Base-by-base conservation (phyloP, 2,329 filamentous ascomycete species). In the Colletotrichum chlorophyti region DNA sequence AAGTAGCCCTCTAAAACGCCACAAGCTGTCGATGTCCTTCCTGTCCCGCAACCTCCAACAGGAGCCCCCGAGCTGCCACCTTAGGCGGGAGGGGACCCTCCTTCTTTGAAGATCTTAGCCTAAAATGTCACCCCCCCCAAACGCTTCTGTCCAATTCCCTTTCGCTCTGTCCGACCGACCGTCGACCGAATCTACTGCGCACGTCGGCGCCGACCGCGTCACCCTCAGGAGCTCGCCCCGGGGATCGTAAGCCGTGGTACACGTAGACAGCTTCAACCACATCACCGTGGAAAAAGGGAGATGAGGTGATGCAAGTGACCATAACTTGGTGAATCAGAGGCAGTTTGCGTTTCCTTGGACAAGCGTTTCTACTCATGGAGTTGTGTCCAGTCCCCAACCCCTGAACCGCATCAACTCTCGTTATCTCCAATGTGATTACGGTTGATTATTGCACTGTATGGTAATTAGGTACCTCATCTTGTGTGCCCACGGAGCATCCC, bases 401-500 rank as follows among this genome's bases (percentile, higher is more conserved):
- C 41, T 47, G 24, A 42, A 27, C 31, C 52, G 50, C 55, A 58
- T 58, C 55, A 54, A 48, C 37, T 48, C 4, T 26, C 35, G 35
- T 54, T 42, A 54, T 58, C 50, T 58, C 41, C 50, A 58, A 35
- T 47, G 27, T 54, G 55, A 58, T 54, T 58, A 38, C 42, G 34
- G n/a, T n/a, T 15, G 29, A 54, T 32, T 15, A 34, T n/a, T n/a
- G n/a, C n/a, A n/a, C n/a, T n/a, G n/a, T n/a, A n/a, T n/a, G n/a
- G n/a, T n/a, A n/a, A n/a, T n/a, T n/a, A 29, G 17, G 24, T 34
- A 11, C 43, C 19, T 37, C 24, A 32, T 55, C 19, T 37, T 19
- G 26, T 55, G 31, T 43, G 24, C 19, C 15, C 7, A 47, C 24
- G 41, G 34, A 14, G 24, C 41, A 37, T 6, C n/a, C n/a, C 40